phyloP scores from a whole-genome alignment of 208 protist species.

The Trypanosoma mega region DNA sequence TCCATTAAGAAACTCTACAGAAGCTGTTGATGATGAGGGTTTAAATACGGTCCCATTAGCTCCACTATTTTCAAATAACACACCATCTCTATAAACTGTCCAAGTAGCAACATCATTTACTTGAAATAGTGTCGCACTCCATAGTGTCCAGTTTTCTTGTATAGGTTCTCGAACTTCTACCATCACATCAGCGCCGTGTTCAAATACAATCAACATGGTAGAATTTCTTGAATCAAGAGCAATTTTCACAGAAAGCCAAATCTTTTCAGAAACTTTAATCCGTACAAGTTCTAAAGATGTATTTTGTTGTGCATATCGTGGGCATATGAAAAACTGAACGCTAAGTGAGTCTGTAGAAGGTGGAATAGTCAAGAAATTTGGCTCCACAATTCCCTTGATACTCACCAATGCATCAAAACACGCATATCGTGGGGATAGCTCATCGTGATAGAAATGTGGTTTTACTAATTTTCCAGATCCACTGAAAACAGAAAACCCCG shows the following conservation, averaged over 20 bases:
- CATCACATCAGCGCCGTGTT: conserved; percentile 57
- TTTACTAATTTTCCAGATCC: conserved; percentile 50
- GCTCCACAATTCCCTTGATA: conserved; percentile 43
- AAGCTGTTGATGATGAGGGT: conserved; percentile 16
- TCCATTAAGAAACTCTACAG: conserved; percentile 24
- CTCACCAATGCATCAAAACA: conserved; percentile 16
- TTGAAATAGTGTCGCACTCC: conserved; percentile 67
- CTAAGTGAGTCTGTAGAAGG: conserved; percentile 63
- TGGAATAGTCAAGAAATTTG: conserved; percentile 41
- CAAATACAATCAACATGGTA: conserved; percentile 54
- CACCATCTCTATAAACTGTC: conserved; percentile 72
- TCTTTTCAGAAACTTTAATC: conserved; percentile 38
- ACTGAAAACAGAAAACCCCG: conserved; percentile 39
- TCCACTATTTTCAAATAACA: conserved; percentile 37
- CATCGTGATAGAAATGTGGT: conserved; percentile 41
- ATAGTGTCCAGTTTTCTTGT: conserved; percentile 50
- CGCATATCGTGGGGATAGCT: conserved; percentile 16
- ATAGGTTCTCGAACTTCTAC: conserved; percentile 69
- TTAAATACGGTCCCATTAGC: conserved; percentile 51
- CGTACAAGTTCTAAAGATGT: conserved; percentile 52
- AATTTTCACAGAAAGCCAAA: conserved; percentile 57
- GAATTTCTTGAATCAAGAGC: conserved; percentile 39
- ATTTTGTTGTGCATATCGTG: conserved; percentile 24
- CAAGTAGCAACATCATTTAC: conserved; percentile 62
- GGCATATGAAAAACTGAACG: conserved; percentile 73